Conservation (phyloP, 2,329 filamentous ascomycete genomes). For the Clonostachys chloroleuca region DNA sequence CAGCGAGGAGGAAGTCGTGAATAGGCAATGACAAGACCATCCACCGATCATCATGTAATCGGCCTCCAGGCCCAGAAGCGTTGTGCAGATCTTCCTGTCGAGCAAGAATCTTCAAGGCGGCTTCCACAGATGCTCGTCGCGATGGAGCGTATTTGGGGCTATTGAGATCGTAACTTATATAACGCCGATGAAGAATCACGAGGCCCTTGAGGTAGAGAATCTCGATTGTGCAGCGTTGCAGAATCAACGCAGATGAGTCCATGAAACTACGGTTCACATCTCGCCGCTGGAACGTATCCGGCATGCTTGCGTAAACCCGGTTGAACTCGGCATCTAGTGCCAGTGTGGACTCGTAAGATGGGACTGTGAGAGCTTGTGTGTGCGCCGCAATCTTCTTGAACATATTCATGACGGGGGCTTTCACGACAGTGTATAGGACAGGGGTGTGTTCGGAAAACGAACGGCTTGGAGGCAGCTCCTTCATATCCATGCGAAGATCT, state of each 20-base stretch:
- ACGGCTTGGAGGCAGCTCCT: conserved; percentile 1
- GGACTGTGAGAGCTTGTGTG: conserved; percentile 9
- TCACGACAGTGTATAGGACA: conserved; percentile 50
- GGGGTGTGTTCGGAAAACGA: conserved; percentile 4
- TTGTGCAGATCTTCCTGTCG: conserved; percentile 24
- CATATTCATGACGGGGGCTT: conserved; percentile 38
- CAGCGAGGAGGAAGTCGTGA: conserved; percentile 46
- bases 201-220: conserved; percentile 49
- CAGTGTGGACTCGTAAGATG: conserved; percentile 43
- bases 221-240: conserved; percentile 48
- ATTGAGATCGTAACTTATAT: conserved; percentile 31
- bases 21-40: conserved; percentile 36
- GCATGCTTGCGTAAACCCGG: conserved; percentile 37
- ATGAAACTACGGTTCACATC: conserved; percentile 41
- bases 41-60: conserved; percentile 35
- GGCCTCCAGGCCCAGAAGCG: conserved; percentile 35
- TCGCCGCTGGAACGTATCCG: conserved; percentile 39
- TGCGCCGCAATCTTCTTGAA: conserved; percentile 39
- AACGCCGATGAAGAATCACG: conserved; percentile 50
- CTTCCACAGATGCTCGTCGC: conserved; percentile 43
- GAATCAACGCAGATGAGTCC: conserved; percentile 37
- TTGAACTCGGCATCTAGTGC: conserved; percentile 38
- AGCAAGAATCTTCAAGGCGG: conserved; percentile 39
- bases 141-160: conserved; percentile 19
- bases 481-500: conserved; percentile 3